Percentiles rank a stretch among this genome's conserved stretches.
Evolutionary conservation across 2,329 filamentous ascomycete genomes (phyloP).

Genomic region (Chrysosporium queenslandicum): DNA sequence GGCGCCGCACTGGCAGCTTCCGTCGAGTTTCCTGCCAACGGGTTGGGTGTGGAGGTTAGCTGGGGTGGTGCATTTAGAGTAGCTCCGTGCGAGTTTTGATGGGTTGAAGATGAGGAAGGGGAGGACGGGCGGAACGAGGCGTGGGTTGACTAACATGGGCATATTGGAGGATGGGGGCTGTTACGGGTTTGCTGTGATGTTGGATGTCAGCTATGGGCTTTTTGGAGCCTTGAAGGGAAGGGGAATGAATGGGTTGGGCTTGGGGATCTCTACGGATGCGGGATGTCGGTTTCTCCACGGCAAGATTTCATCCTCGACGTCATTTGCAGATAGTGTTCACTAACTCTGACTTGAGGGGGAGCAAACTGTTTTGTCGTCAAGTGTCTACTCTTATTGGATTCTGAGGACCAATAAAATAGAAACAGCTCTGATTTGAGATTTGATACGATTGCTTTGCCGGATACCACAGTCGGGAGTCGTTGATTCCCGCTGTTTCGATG

Average conservation of each 20-base stretch:
- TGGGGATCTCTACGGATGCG: neutral
- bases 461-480: neutral
- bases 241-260: neutral
- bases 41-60: neutral
- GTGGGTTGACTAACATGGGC: conserved; percentile 22
- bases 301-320: neutral
- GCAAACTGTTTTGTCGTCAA: neutral
- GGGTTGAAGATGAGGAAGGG: conserved; percentile 1
- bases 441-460: neutral
- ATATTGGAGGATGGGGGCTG: conserved; percentile 13
- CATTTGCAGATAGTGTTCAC: neutral
- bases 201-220: too few species aligned
- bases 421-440: too few species aligned
- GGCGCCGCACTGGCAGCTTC: conserved; percentile 42
- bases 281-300: neutral
- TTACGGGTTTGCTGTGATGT: too few species aligned
- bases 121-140: neutral
- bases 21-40: conserved; percentile 35
- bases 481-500: too few species aligned
- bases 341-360: neutral
- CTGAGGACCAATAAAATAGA: too few species aligned
- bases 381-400: neutral
- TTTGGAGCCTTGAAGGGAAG: neutral
- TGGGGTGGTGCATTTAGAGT: neutral
- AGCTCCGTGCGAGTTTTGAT: neutral